phyloP scores from a whole-genome alignment of 1,139 yeast species.

The Scheffersomyces lignicola region DNA sequence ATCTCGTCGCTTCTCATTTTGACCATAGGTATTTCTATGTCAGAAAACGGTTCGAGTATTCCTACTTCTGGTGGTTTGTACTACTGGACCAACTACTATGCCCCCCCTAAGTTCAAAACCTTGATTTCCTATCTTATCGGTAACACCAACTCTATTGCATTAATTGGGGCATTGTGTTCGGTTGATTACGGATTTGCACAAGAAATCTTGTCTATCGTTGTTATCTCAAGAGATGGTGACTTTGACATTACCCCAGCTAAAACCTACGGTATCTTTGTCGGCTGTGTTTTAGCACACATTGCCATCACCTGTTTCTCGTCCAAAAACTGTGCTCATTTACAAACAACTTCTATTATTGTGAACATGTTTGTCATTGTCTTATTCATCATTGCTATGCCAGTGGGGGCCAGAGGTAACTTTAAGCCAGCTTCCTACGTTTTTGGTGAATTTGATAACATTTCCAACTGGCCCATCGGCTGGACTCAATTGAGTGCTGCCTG shows the following conservation, averaged over 20 bases:
- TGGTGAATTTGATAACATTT: slow-evolving; percentile 16
- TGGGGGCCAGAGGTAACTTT: slow-evolving; percentile 20
- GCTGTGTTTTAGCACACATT: slow-evolving; percentile 20
- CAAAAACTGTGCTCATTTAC: slow-evolving; percentile 17
- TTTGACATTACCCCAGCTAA: slow-evolving; percentile 23
- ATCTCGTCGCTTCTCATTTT: slow-evolving; percentile 52
- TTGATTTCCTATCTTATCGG: slow-evolving; percentile 29
- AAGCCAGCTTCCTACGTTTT: slow-evolving; percentile 18
- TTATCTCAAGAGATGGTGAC: slow-evolving; percentile 21
- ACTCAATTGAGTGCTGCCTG: slow-evolving; percentile 20
- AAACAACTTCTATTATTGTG: slow-evolving; percentile 24
- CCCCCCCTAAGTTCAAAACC: slow-evolving; percentile 21
- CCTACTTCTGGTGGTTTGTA: slow-evolving; percentile 70
- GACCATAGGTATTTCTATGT: slow-evolving; percentile 57
- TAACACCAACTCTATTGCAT: slow-evolving; percentile 26
- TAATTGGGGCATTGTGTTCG: slow-evolving; percentile 28
- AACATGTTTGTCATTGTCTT: slow-evolving; percentile 27
- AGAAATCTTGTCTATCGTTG: slow-evolving; percentile 26
- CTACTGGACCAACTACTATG: slow-evolving; percentile 43
- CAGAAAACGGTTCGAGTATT: slow-evolving; percentile 58
- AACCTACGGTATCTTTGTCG: slow-evolving; percentile 29
- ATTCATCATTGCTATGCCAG: slow-evolving; percentile 27
- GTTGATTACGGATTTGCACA: slow-evolving; percentile 28
- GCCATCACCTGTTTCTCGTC: slow-evolving; percentile 24
- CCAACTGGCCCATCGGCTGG: slow-evolving; percentile 23